Conservation (phyloP, 108 stramenopile genomes). For the Cyclotella sp. region DNA sequence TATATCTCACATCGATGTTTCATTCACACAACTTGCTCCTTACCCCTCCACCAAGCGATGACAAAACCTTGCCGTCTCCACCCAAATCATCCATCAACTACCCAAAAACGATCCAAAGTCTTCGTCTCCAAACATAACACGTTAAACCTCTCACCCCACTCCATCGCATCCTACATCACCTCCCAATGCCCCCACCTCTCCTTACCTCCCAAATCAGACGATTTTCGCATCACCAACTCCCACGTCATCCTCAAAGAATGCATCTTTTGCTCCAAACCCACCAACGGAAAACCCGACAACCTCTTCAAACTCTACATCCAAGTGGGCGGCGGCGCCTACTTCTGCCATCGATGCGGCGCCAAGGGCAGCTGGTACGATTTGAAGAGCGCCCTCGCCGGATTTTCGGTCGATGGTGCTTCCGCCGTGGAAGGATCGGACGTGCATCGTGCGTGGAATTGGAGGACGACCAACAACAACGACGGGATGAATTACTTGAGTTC, state of each 20-base stretch:
- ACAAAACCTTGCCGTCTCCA: neutral
- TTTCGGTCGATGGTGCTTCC: conserved; percentile 22
- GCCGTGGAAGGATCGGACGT: neutral
- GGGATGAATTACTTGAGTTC: conserved; percentile 12
- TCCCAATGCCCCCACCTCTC: conserved; percentile 34
- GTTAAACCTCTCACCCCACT: conserved; percentile 58
- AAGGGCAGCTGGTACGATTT: conserved; percentile 94
- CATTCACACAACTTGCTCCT: neutral
- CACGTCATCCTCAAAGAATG: conserved; percentile 81
- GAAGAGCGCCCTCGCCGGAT: conserved; percentile 72
- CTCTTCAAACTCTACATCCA: conserved; percentile 75
- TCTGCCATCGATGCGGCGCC: conserved; percentile 93
- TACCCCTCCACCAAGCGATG: neutral
- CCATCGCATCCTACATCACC: conserved; percentile 59
- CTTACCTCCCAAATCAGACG: conserved; percentile 7
- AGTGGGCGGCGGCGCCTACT: conserved; percentile 82
- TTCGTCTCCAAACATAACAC: conserved; percentile 81
- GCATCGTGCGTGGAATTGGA: conserved; percentile 14
- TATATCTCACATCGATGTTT: too few species aligned
- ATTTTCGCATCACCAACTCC: conserved; percentile 58
- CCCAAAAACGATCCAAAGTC: conserved; percentile 55
- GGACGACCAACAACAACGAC: conserved; percentile 16
- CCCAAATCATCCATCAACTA: conserved; percentile 1
- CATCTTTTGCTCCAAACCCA: conserved; percentile 85
- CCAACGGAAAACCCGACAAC: conserved; percentile 65